A percentile compares a stretch with the other conserved stretches of the same genome.
Evolutionary conservation across 495 filamentous ascomycete genomes (phyloP).

Genomic region (Cercophora scortea): DNA sequence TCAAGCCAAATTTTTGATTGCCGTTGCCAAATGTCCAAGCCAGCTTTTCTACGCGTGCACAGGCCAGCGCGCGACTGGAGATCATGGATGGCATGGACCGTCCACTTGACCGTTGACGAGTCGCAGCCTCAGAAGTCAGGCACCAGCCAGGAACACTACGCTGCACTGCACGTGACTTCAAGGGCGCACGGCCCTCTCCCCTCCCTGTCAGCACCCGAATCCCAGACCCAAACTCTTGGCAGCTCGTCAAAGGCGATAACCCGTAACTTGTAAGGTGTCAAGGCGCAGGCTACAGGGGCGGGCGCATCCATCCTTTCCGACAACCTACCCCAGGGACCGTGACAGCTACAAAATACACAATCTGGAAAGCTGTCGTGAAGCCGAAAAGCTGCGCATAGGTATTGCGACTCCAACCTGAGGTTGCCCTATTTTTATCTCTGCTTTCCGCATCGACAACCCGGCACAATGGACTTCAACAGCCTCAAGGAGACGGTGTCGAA

Average conservation of each 20-base stretch:
- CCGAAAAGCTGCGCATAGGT: neutral
- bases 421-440: neutral
- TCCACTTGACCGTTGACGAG: too few species aligned
- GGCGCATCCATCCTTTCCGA: neutral
- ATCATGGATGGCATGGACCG: too few species aligned
- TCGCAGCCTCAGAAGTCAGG: neutral
- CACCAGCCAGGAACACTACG: neutral
- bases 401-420: too few species aligned
- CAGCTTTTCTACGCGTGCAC: slow-evolving; percentile 4
- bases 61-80: slow-evolving; percentile 1
- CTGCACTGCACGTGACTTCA: slow-evolving; percentile 3
- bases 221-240: neutral
- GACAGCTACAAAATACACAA: neutral
- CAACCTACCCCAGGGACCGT: neutral
- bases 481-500: slow-evolving; percentile 87
- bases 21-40: neutral
- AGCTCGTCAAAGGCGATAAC: neutral
- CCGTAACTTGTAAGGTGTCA: slow-evolving; percentile 20
- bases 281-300: neutral
- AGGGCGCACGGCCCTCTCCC: too few species aligned
- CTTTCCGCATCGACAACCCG: neutral
- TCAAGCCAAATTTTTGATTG: slow-evolving; percentile 6
- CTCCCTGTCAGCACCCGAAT: neutral
- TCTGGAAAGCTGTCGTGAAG: neutral
- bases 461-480: slow-evolving; percentile 72